Conservation (phyloP, 2,329 filamentous ascomycete genomes). For the Penicillium rolfsii region DNA sequence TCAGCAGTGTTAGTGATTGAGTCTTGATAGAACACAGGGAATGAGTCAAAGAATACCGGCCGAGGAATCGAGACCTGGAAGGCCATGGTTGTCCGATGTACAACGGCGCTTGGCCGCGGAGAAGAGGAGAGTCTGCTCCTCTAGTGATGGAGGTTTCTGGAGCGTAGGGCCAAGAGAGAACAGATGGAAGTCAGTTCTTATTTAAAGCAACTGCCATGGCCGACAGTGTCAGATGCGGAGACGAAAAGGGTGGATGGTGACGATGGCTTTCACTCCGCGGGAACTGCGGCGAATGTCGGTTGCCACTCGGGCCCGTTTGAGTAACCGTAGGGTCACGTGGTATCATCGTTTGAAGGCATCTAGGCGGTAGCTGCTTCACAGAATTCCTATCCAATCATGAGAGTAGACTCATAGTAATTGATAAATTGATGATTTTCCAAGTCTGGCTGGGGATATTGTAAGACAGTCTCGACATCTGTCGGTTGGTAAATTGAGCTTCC, state of each 20-base stretch:
- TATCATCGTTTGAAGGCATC: neutral
- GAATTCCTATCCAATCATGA: neutral
- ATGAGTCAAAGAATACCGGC: constrained; percentile 44
- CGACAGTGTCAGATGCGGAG: constrained; percentile 19
- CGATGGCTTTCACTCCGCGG: constrained; percentile 28
- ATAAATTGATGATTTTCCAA: neutral
- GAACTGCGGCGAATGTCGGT: constrained; percentile 40
- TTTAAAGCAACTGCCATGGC: constrained; percentile 32
- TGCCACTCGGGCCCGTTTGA: constrained; percentile 31
- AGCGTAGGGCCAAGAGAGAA: constrained; percentile 8
- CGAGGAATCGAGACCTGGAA: constrained; percentile 54
- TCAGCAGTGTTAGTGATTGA: constrained; percentile 17
- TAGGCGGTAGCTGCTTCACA: neutral
- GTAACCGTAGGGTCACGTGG: constrained; percentile 34
- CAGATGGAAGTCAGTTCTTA: constrained; percentile 12
- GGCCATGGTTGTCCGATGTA: constrained; percentile 51
- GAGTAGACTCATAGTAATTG: neutral
- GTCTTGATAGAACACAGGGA: neutral
- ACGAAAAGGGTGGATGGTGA: constrained; percentile 22
- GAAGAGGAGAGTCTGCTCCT: constrained; percentile 25
- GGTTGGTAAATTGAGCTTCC: neutral
- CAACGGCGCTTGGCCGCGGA: constrained; percentile 45
- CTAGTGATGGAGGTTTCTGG: neutral
- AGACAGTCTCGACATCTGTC: no score
- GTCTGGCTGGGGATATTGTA: neutral